A percentile compares a stretch with the other conserved stretches of the same genome.
phyloP scores from a whole-genome alignment of 2,329 filamentous ascomycete species.

The Albophoma yamanashiensis region DNA sequence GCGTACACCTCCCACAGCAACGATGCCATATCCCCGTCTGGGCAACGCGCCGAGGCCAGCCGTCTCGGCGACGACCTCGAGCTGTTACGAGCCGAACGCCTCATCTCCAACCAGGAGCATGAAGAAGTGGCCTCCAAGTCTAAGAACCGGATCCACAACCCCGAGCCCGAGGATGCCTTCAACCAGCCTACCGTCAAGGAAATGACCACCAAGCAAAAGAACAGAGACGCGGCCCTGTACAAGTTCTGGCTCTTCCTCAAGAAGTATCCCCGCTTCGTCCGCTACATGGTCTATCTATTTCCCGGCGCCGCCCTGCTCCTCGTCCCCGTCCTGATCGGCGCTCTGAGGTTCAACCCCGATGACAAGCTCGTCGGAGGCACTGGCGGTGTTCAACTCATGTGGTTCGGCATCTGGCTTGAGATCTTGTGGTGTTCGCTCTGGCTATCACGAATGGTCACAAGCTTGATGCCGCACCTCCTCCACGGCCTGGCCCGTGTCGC shows the following conservation, averaged over 20 bases:
- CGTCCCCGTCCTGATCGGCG: slow-evolving; percentile 34
- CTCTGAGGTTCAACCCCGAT: slow-evolving; percentile 24
- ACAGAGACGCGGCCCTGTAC: slow-evolving; percentile 22
- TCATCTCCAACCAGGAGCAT: slow-evolving; percentile 32
- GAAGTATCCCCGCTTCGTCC: slow-evolving; percentile 38
- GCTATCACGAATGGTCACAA: slow-evolving; percentile 52
- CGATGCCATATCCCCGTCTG: slow-evolving; percentile 11
- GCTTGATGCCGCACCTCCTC: slow-evolving; percentile 36
- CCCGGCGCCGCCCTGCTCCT: slow-evolving; percentile 33
- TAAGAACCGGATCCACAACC: slow-evolving; percentile 20
- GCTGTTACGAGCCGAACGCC: slow-evolving; percentile 34
- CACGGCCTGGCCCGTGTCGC: slow-evolving; percentile 55
- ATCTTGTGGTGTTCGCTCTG: slow-evolving; percentile 88
- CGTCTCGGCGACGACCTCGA: slow-evolving; percentile 39
- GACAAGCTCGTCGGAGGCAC: slow-evolving; percentile 45
- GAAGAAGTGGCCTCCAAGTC: slow-evolving; percentile 14
- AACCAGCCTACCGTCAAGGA: slow-evolving; percentile 22
- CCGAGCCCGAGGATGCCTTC: slow-evolving; percentile 34
- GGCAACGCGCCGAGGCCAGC: slow-evolving; percentile 20
- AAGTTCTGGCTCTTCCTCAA: slow-evolving; percentile 33
- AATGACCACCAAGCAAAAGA: slow-evolving; percentile 17
- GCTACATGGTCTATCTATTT: slow-evolving; percentile 37
- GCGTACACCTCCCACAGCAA: slow-evolving; percentile 11
- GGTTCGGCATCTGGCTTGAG: slow-evolving; percentile 94
- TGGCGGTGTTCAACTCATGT: slow-evolving; percentile 68